Base-by-base conservation (phyloP, 768 basidiomycete species). In the Kwoniella bestiolae region DNA sequence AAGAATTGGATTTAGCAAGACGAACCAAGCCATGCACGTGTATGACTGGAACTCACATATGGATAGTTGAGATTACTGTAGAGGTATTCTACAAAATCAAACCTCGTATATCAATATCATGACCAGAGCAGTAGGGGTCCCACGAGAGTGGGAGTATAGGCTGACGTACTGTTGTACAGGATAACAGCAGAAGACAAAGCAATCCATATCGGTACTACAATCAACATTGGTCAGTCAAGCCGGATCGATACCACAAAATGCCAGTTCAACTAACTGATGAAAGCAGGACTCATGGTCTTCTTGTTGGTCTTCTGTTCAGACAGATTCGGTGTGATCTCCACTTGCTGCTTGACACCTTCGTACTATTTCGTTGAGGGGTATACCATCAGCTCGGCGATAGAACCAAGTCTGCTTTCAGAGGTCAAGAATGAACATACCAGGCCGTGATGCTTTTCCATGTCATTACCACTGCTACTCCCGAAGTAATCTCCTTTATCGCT, bases 101-200 rank as follows among this genome's bases (percentile, higher is more conserved):
- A 41, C 2, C 12, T 14, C 12, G 7, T 23, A 8, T 21, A 31
- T n/a, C 16, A 45, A 23, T 45, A 21, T 25, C n/a, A 57, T 1
- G 52, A 63, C 56, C 3, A 16, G 2, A 34, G 3, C 3, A 12
- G 34, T 32, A 2, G n/a, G 2, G 23, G 3, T n/a, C n/a, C n/a
- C n/a, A n/a, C n/a, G n/a, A n/a, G n/a, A n/a, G n/a, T n/a, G n/a
- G n/a, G n/a, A n/a, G n/a, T n/a, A 82, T 90, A 91, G 85, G 91
- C 94, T 74, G 93, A 82, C 78, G 88, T 89, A 82, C 93, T 94
- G 86, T 95, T 95, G 86, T 95, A 94, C 66, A 95, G 87, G 83
- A 96, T 96, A 78, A 96, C 94, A 7, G 88, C 76, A 3, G 91
- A 91, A 66, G 88, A 90, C 69, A 95, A 87, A 25, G 86, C 83